Percentiles rank a stretch among this genome's conserved stretches.
Evolutionary conservation across 495 filamentous ascomycete genomes (phyloP).

Genomic region (Xylaria scruposa): DNA sequence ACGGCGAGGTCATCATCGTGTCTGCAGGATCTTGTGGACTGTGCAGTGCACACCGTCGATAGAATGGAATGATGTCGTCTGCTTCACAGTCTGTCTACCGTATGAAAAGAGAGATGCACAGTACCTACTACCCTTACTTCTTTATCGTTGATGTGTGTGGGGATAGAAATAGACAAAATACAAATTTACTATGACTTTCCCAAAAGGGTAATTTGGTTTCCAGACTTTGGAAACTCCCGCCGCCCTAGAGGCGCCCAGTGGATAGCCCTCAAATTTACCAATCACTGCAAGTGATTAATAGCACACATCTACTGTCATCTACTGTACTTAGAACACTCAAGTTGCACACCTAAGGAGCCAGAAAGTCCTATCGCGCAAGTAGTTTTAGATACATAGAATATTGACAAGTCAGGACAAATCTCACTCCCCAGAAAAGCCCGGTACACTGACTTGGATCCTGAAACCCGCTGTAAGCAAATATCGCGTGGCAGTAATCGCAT

Average conservation of each 20-base stretch:
- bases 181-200: constrained; percentile 18
- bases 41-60: constrained; percentile 12
- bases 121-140: background rate
- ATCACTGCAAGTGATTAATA: background rate
- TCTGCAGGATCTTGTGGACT: constrained; percentile 24
- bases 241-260: constrained; percentile 11
- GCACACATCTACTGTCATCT: constrained; percentile 7
- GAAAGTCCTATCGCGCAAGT: background rate
- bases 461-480: constrained; percentile 26
- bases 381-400: background rate
- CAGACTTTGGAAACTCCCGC: constrained; percentile 7
- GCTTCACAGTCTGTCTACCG: background rate
- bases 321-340: background rate
- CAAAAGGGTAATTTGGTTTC: constrained; percentile 19
- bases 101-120: constrained; percentile 3
- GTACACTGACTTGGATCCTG: constrained; percentile 3
- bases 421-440: constrained; percentile 11
- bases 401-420: background rate
- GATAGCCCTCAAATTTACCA: background rate
- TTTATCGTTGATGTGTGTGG: background rate
- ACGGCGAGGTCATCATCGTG: constrained; percentile 22
- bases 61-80: constrained; percentile 8
- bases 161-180: constrained; percentile 1
- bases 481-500: constrained; percentile 29
- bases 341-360: background rate